phyloP scores from a whole-genome alignment of 768 basidiomycete genomes.

The Suillus bovinus region DNA sequence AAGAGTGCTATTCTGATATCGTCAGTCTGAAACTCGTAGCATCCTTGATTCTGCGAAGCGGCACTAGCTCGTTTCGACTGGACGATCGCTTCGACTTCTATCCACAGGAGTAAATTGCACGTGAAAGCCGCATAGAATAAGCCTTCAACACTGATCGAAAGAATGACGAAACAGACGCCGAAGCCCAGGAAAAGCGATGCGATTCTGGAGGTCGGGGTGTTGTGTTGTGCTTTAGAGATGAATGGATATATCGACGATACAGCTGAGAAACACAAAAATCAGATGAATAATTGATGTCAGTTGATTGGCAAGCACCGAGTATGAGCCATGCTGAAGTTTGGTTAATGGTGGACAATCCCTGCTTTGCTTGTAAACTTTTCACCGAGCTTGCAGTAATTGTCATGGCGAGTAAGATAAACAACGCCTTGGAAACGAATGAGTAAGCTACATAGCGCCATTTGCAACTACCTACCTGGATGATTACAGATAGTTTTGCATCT shows the following conservation, averaged over 20 bases:
- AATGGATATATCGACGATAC: conserved; percentile 55
- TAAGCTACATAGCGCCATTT: not conserved
- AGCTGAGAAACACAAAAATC: conserved; percentile 34
- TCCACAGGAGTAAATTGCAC: conserved; percentile 63
- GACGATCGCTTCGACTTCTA: conserved; percentile 53
- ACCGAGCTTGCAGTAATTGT: conserved; percentile 59
- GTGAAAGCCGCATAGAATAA: conserved; percentile 78
- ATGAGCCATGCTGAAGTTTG: conserved; percentile 66
- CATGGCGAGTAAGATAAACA: conserved; percentile 49
- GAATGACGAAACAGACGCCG: conserved; percentile 71
- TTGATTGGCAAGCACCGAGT: conserved; percentile 44
- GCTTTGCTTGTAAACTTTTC: conserved; percentile 59
- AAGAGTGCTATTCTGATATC: conserved; percentile 76
- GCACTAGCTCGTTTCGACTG: conserved; percentile 11
- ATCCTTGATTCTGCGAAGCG: conserved; percentile 21
- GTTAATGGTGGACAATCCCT: conserved; percentile 60
- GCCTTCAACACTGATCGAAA: conserved; percentile 82
- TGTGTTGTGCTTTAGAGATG: conserved; percentile 34
- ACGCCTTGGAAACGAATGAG: conserved; percentile 32
- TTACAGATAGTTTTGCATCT: conserved; percentile 8
- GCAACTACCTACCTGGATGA: conserved; percentile 25
- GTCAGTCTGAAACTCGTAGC: conserved; percentile 54
- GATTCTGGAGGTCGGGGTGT: conserved; percentile 49
- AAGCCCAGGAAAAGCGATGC: conserved; percentile 70
- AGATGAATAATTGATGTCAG: not conserved